Percentiles rank a stretch among this genome's conserved stretches.
Conservation (phyloP, 2,329 filamentous ascomycete genomes). For the Ascochyta clinopodiicola region DNA sequence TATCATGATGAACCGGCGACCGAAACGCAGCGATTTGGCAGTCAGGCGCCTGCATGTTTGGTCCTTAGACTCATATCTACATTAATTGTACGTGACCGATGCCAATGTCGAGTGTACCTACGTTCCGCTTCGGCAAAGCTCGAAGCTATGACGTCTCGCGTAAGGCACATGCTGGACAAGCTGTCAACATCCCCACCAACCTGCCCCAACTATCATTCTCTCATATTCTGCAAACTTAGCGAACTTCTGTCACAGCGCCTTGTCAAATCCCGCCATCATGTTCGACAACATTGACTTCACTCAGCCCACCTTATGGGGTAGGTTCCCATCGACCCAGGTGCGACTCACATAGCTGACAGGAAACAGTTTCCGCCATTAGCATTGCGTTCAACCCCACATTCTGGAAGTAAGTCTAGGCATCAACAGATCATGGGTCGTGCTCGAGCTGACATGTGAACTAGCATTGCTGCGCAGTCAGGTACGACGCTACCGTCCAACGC, state of each 20-base stretch:
- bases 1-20: not conserved
- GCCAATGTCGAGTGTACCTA: not conserved
- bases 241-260: not conserved
- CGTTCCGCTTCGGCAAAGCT: conserved; percentile 13
- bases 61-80: too few species aligned
- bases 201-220: not conserved
- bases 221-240: not conserved
- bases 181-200: conserved; percentile 28
- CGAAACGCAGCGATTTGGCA: not conserved
- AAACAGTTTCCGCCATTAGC: conserved; percentile 75
- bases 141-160: conserved; percentile 41
- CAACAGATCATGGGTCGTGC: not conserved
- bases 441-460: conserved; percentile 47
- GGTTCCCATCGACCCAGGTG: conserved; percentile 25
- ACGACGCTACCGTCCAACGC: conserved; percentile 32
- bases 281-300: conserved; percentile 50
- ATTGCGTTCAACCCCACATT: conserved; percentile 98
- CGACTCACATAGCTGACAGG: conserved; percentile 3
- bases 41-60: not conserved
- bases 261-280: conserved; percentile 22
- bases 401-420: conserved; percentile 77
- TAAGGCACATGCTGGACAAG: conserved; percentile 29
- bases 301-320: conserved; percentile 57
- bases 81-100: not conserved
- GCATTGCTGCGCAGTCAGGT: conserved; percentile 85